A percentile compares a stretch with the other conserved stretches of the same genome.
Evolutionary conservation across 2,329 filamentous ascomycete species (phyloP).

Genomic region (Trichoderma sp.): DNA sequence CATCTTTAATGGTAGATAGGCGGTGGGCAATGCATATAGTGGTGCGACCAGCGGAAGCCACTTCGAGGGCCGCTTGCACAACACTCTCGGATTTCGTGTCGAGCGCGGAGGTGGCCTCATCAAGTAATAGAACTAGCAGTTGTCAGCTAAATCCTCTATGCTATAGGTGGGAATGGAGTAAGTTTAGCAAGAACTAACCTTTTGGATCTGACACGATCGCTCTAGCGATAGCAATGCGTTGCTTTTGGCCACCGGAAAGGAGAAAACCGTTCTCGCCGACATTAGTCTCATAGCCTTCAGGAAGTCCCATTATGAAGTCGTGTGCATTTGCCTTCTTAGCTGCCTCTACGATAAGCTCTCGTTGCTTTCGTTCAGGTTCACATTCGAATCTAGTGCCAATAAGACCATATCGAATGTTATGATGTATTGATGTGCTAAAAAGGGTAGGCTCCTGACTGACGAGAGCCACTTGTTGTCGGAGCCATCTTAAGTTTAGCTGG

Average conservation of each 20-base stretch:
- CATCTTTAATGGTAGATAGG: not conserved
- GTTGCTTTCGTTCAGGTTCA: not conserved
- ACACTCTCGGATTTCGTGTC: not conserved
- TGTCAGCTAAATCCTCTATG: too few species aligned
- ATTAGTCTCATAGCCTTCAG: not conserved
- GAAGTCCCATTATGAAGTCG: not conserved
- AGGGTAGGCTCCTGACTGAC: not conserved
- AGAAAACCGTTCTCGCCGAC: not conserved
- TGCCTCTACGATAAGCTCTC: not conserved
- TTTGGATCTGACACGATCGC: not conserved
- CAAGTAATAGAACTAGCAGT: not conserved
- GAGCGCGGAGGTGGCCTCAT: conserved; percentile 12
- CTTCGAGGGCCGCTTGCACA: not conserved
- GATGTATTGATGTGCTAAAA: not conserved
- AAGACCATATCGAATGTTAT: not conserved
- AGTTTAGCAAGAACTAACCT: not conserved
- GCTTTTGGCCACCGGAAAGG: conserved; percentile 4
- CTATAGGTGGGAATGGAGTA: too few species aligned
- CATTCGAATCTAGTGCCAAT: not conserved
- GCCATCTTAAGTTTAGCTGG: not conserved
- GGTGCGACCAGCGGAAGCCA: not conserved
- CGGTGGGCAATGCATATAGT: not conserved
- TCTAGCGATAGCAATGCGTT: conserved; percentile 8
- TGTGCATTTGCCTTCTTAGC: not conserved
- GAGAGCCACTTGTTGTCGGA: not conserved